Base-by-base conservation (phyloP, 768 basidiomycete genomes). In the Tricholoma sp. region DNA sequence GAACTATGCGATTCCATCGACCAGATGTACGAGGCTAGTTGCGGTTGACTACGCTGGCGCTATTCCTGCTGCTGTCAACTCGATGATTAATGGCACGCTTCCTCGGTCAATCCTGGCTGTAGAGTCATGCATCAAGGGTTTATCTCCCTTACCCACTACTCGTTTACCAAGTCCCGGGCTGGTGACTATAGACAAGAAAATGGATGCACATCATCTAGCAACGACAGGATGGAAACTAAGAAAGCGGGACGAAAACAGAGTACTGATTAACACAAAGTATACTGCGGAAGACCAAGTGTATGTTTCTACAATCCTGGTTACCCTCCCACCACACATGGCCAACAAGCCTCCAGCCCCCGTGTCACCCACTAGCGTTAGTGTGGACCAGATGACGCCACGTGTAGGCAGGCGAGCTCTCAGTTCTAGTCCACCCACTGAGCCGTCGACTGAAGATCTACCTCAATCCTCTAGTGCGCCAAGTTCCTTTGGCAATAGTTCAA, bases 1-100 rank as follows among this genome's bases (percentile, higher is more conserved):
- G 70, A 93, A 92, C 60, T 96, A 94, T 66, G 82, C 92, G 11
- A 96, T 98, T 45, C 97, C 95, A 1, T 97, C 94, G 3, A 92
- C 94, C 37, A 73, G 89, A 48, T 95, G 92, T 68, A 94, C 89
- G 44, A 79, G 91, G 55, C 76, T 96, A 39, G 83, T 90, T 3
- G 88, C 91, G 1, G 80, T 94, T 57, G 95, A 98, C 69, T 93
- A 87, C 65, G 85, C 86, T 8, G 95, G 93, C 2, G 86, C 84
- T 1, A 82, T 96, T 37, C 94, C 94, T 0, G 82, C 86, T 15
- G 86, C 91, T 0, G 80, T 94, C 57, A 96, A 94, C 68, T 83
- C 88, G 17, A 83, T 89, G 73, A 85, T 93, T 66, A 98, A 97
- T 63, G 81, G 85, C 1, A 78, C 84, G 37, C 72, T 95, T 17